A percentile compares a stretch with the other conserved stretches of the same genome.
These are phyloP conservation scores for Aspergillus thermomutatus DNA, from an alignment of 2,329 filamentous ascomycete genomes.

Conservation along the genomic window DNA sequence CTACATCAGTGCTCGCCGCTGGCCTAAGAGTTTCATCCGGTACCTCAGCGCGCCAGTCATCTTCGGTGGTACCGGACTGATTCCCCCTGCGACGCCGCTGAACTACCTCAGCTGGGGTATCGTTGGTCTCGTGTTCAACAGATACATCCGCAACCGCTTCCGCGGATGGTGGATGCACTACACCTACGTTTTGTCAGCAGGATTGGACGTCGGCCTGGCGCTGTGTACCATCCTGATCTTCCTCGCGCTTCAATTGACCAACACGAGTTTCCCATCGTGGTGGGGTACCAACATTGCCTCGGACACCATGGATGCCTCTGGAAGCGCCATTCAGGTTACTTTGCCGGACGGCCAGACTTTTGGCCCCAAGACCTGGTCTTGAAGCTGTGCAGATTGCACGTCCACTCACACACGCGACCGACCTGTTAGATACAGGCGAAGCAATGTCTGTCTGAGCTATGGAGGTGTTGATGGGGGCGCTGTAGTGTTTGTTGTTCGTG, in stretches of 20 bases:
- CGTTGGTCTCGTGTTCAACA: conserved; percentile 67
- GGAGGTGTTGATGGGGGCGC: background rate
- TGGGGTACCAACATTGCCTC: conserved; percentile 63
- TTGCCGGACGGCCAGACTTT: conserved; percentile 57
- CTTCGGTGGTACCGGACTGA: conserved; percentile 60
- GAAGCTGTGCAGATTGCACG: background rate
- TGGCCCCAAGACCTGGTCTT: conserved; percentile 48
- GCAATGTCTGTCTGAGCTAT: background rate
- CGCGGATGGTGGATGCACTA: conserved; percentile 74
- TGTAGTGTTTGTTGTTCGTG: background rate
- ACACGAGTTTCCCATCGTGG: conserved; percentile 57
- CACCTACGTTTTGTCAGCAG: conserved; percentile 72
- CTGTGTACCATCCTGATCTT: conserved; percentile 67
- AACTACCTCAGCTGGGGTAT: conserved; percentile 70
- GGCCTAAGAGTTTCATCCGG: conserved; percentile 59
- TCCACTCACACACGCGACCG: background rate
- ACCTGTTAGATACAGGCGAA: background rate
- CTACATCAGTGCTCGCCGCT: conserved; percentile 59
- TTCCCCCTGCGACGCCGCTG: conserved; percentile 68
- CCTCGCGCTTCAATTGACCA: conserved; percentile 62
- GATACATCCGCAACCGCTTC: conserved; percentile 61
- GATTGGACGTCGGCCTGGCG: conserved; percentile 65
- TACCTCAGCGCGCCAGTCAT: conserved; percentile 68
- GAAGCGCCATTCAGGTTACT: conserved; percentile 56
- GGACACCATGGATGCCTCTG: conserved; percentile 60